phyloP scores from a whole-genome alignment of 1,284 basidiomycete genomes.

The Heterobasidion irregulare region DNA sequence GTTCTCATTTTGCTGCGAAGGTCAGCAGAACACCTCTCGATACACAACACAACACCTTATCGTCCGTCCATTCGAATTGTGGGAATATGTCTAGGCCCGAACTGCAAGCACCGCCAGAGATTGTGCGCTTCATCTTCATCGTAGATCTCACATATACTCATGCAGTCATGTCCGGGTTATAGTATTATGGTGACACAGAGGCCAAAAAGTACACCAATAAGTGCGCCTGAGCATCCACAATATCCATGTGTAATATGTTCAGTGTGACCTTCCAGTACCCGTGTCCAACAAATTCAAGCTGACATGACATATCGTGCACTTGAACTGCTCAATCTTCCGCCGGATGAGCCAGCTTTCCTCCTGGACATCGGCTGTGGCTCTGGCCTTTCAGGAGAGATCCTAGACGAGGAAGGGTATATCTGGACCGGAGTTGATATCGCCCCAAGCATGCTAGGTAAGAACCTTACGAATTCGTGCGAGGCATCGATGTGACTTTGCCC shows the following conservation, averaged over 20 bases:
- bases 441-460: constrained; percentile 90
- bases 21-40: no score
- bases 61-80: no score
- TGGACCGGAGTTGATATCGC: constrained; percentile 97
- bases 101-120: constrained; percentile 92
- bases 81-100: constrained; percentile 87
- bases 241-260: background rate
- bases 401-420: constrained; percentile 89
- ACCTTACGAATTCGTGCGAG: background rate
- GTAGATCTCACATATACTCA: background rate
- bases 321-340: constrained; percentile 82
- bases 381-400: constrained; percentile 95
- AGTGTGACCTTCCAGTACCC: constrained; percentile 49
- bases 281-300: constrained; percentile 95
- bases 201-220: constrained; percentile 97
- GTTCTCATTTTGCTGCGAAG: no score
- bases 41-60: no score
- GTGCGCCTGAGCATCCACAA: constrained; percentile 33
- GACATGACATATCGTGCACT: constrained; percentile 97
- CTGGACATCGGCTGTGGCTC: constrained; percentile 98
- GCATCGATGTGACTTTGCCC: background rate
- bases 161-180: constrained; percentile 9
- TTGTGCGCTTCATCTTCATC: constrained; percentile 47
- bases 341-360: constrained; percentile 71
- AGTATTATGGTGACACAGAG: constrained; percentile 97